Base-by-base conservation (phyloP, 495 filamentous ascomycete genomes). In the Stereocaulon alpinum region DNA sequence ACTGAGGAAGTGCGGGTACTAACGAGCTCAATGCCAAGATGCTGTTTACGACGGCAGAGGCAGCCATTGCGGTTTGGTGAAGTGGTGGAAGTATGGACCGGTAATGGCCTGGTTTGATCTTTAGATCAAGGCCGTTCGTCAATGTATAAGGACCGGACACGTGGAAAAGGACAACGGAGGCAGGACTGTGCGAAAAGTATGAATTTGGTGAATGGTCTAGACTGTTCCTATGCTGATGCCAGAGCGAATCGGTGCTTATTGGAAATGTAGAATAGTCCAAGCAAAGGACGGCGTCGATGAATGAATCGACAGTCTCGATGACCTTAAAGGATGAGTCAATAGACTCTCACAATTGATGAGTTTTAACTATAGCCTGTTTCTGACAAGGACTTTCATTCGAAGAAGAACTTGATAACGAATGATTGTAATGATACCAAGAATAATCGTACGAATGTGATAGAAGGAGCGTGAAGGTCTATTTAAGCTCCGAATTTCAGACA, bases 1-100 rank as follows among this genome's bases (percentile, higher is more conserved):
- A 53, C 59, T 77, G 76, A 4, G 66, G 64, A 44, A 79, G 57
- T 14, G 66, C 61, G 32, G 60, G 50, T 22, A 56, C 51, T 11
- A 65, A 40, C 37, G 59, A 48, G 29, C n/a, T 53, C 6, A 60
- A 40, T 27, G 58, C 58, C 30, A 43, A 11, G 22, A 60, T 32
- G 18, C 37, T 15, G 40, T 34, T 40, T 2, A 44, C 58, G 5
- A 51, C 58, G 30, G 58, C 58, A 40, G 54, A 42, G 22, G 44
- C 34, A 49, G 47, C 45, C 40, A 51, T 58, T 40, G 45, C 44
- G 37, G 15, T 18, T 9, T 18, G 27, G 12, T 20, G 27, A 56
- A 24, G n/a, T 1, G 18, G 6, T 55, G 52, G n/a, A 12, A 34
- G 6, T 43, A 7, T 9, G 27, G 9, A 55, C 18, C 22, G 20